Evolutionary conservation across 1,139 yeast genomes (phyloP), one percentile per base, ranked within the genome.

Genomic region (Yamadazyma diddensiae): DNA sequence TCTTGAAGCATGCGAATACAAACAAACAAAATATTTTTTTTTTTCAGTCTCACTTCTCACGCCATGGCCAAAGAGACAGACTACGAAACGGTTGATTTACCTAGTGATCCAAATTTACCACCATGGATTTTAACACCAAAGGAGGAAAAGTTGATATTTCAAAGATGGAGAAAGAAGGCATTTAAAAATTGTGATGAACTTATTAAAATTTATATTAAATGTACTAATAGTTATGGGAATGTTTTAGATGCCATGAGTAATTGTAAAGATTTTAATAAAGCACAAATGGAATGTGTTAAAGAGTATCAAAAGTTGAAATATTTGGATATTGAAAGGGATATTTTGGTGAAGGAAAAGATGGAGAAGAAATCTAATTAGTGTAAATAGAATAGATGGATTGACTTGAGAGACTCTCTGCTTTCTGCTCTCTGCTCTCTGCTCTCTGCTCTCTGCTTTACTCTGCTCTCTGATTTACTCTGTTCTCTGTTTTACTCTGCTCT

Each of bases 81-180:
- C 13, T 65, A 52, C 42, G 68, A 62, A 23, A 70, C 62, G 28
- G 58, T 65, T 6, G 69, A 65, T 23, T 56, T 69, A 29, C 72
- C 68, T 27, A 56, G 69, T 8, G 65, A 69, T 46, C 73, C 73
- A 18, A 62, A 59, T 43, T 58, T 84, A 26, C 95, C 95, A 1
- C 66, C 78, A 10, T 88, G 97, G 97, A 75, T 86, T 47, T 66
- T 88, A 25, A 78, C 94, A 0, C 95, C 96, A 3, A 73, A 74
- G 45, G 97, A 88, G 53, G 97, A 88, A 53, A 82, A 82, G 58
- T 77, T 81, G 45, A 79, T 87, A 21, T 77, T 87, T 45, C 80
- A 78, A 46, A 73, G 87, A 48, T 80, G 94, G 79, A 83, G 87
- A 57, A 77, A 71, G 41, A 73, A 73, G 53, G 78, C 95, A 0